Percentiles rank a stretch among this genome's conserved stretches.
Conservation (phyloP, 2,329 filamentous ascomycete species). For the Chalaropsis thielavioides region DNA sequence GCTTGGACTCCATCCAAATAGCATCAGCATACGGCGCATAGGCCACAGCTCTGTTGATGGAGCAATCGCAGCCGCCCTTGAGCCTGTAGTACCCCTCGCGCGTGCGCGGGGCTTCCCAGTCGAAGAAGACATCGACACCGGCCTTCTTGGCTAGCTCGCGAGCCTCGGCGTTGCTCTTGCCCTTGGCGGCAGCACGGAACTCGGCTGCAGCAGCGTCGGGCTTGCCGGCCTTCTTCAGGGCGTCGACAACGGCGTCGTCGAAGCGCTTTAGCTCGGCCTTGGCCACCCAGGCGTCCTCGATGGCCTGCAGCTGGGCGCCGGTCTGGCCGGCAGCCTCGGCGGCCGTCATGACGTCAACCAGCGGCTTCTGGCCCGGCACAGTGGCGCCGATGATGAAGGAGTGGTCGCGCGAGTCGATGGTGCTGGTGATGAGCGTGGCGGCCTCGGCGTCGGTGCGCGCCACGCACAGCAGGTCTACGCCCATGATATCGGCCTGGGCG, state of each 20-base stretch:
- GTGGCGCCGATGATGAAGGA: constrained; percentile 82
- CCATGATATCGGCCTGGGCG: constrained; percentile 98
- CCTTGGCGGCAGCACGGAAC: constrained; percentile 55
- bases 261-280: constrained; percentile 76
- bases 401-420: constrained; percentile 91
- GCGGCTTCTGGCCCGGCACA: constrained; percentile 67
- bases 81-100: constrained; percentile 92
- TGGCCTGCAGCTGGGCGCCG: constrained; percentile 68
- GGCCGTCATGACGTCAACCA: constrained; percentile 80
- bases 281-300: constrained; percentile 77
- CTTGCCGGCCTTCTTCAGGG: constrained; percentile 55
- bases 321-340: constrained; percentile 71
- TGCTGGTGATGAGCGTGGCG: constrained; percentile 89
- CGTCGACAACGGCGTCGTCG: constrained; percentile 73
- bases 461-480: constrained; percentile 71
- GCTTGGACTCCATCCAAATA: constrained; percentile 99
- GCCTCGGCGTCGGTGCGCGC: constrained; percentile 96
- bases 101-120: constrained; percentile 90
- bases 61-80: constrained; percentile 79
- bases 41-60: constrained; percentile 76
- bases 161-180: constrained; percentile 75
- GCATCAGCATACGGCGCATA: constrained; percentile 89
- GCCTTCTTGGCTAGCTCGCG: constrained; percentile 63
- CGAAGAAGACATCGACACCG: constrained; percentile 67
- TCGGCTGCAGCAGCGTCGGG: constrained; percentile 51